Evolutionary conservation across 2,329 filamentous ascomycete genomes (phyloP).

Genomic region (Atkinsonella texensis): DNA sequence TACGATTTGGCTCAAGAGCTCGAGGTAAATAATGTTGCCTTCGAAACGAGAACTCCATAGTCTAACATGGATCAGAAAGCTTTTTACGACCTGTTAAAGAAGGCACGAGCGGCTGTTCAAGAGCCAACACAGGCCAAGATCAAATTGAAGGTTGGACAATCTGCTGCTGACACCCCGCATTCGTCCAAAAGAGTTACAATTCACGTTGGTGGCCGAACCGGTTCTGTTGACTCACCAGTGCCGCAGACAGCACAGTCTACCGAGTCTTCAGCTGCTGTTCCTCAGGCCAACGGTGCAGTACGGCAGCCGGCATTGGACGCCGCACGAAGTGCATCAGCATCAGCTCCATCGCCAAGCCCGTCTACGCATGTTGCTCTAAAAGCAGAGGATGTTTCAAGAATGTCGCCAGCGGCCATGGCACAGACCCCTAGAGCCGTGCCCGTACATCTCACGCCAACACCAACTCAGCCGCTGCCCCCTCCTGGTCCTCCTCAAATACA

Average conservation of each 20-base stretch:
- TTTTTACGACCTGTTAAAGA: slow-evolving; percentile 55
- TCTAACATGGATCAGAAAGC: slow-evolving; percentile 40
- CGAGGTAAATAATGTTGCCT: slow-evolving; percentile 40
- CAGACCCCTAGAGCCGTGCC: slow-evolving; percentile 10
- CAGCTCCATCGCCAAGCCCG: slow-evolving; percentile 32
- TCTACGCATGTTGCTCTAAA: slow-evolving; percentile 23
- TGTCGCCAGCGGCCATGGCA: slow-evolving; percentile 15
- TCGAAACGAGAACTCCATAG: not conserved
- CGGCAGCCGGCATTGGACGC: slow-evolving; percentile 22
- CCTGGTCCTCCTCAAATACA: slow-evolving; percentile 15
- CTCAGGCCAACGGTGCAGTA: slow-evolving; percentile 14
- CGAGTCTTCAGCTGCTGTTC: slow-evolving; percentile 12
- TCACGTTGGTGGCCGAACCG: slow-evolving; percentile 51
- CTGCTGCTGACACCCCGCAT: slow-evolving; percentile 28
- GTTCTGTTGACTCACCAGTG: slow-evolving; percentile 38
- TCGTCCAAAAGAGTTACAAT: slow-evolving; percentile 57
- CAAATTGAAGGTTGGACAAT: slow-evolving; percentile 58
- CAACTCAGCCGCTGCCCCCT: slow-evolving; percentile 8
- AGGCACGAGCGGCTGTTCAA: slow-evolving; percentile 59
- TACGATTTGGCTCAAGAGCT: slow-evolving; percentile 65
- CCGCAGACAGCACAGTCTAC: slow-evolving; percentile 22
- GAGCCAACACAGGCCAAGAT: slow-evolving; percentile 68
- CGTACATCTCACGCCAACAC: slow-evolving; percentile 4
- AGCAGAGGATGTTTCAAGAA: slow-evolving; percentile 21
- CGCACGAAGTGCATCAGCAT: slow-evolving; percentile 27